Conservation (phyloP, 805 yeast species). For the Candida khao-thaluensis region DNA sequence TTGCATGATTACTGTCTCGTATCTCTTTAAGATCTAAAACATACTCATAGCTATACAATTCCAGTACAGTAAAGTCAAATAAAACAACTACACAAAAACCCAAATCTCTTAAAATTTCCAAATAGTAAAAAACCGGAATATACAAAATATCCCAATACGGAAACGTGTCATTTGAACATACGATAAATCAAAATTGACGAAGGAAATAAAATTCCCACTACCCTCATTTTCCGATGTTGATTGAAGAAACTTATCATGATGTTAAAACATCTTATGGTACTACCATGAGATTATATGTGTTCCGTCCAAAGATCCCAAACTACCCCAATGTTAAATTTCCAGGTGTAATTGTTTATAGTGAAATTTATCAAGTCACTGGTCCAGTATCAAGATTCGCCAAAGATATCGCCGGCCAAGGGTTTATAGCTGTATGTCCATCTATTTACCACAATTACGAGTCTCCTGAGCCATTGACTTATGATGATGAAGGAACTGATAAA, state of each 20-base stretch:
- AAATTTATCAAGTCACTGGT: conserved; percentile 79
- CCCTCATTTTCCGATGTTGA: conserved; percentile 49
- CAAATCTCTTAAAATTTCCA: too few relatives aligned
- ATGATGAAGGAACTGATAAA: conserved; percentile 68
- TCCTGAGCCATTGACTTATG: conserved; percentile 66
- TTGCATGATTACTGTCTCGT: too few relatives aligned
- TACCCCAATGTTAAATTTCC: conserved; percentile 82
- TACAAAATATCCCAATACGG: too few relatives aligned
- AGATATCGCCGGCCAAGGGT: conserved; percentile 77
- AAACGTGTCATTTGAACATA: too few relatives aligned
- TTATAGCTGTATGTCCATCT: conserved; percentile 75
- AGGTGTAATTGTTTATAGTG: conserved; percentile 75
- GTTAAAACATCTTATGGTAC: conserved; percentile 66
- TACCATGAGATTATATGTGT: conserved; percentile 62
- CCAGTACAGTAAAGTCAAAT: too few relatives aligned
- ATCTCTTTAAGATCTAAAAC: too few relatives aligned
- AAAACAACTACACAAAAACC: too few relatives aligned
- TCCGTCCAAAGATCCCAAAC: conserved; percentile 65
- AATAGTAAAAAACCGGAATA: too few relatives aligned
- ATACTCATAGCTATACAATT: too few relatives aligned
- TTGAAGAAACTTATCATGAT: conserved; percentile 64
- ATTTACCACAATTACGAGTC: conserved; percentile 73
- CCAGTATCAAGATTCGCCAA: conserved; percentile 79
- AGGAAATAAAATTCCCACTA: too few relatives aligned
- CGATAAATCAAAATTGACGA: too few relatives aligned